These are phyloP conservation scores for Glebionis coronaria DNA, from an alignment of 129 eudicot species.

Conservation along the genomic window DNA sequence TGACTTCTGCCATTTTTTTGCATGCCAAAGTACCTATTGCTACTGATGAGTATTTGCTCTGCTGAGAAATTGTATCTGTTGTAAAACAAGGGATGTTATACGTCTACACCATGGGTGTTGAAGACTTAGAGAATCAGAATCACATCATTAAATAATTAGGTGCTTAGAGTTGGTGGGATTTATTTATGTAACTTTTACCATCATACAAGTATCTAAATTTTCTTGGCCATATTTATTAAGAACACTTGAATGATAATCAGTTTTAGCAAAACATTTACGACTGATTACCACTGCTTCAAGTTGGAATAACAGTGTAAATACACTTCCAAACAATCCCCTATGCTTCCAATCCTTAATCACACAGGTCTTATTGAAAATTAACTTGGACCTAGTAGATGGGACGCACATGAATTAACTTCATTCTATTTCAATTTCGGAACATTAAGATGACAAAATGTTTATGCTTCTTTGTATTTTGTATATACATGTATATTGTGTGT, in stretches of 20 bases:
- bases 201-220: no score
- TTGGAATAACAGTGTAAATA: neutral
- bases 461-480: neutral
- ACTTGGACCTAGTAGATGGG: neutral
- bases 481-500: neutral
- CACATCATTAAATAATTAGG: neutral
- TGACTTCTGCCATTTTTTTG: conserved; percentile 4
- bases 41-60: conserved; percentile 8
- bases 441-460: neutral
- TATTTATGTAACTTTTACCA: no score
- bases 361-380: no score
- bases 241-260: no score
- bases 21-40: neutral
- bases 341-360: no score
- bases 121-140: conserved; percentile 9
- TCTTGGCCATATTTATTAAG: no score
- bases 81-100: neutral
- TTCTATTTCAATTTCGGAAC: neutral
- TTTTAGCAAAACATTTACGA: neutral
- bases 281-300: neutral
- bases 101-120: neutral
- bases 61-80: neutral
- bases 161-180: neutral
- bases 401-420: neutral
- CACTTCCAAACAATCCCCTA: neutral